A percentile compares a stretch with the other conserved stretches of the same genome.
Evolutionary conservation across 352 stramenopile genomes (phyloP).

Genomic region (Phytophthora uliginosa): DNA sequence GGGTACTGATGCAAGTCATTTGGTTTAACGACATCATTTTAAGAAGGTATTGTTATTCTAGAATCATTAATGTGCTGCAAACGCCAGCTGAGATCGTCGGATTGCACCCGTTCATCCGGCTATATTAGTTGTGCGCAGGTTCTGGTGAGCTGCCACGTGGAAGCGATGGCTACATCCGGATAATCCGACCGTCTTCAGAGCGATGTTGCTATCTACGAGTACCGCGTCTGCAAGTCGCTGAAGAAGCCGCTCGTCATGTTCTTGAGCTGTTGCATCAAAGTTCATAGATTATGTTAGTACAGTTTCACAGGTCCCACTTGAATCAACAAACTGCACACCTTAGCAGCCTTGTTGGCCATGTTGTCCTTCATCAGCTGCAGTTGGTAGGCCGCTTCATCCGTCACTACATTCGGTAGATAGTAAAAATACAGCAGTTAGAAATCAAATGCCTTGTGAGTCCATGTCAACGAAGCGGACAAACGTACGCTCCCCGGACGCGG

Average conservation of each 20-base stretch:
- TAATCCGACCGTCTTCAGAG: not conserved
- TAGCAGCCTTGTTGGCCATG: conserved; percentile 80
- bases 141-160: conserved; percentile 33
- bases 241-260: conserved; percentile 93
- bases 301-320: not conserved
- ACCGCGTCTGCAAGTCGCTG: conserved; percentile 85
- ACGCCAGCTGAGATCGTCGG: not conserved
- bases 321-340: conserved; percentile 35
- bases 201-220: conserved; percentile 51
- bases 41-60: conserved; percentile 21
- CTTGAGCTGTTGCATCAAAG: conserved; percentile 70
- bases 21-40: conserved; percentile 1
- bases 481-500: conserved; percentile 76
- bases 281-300: conserved; percentile 5
- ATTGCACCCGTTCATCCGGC: conserved; percentile 16
- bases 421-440: conserved; percentile 8
- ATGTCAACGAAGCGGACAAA: conserved; percentile 5
- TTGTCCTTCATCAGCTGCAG: conserved; percentile 90
- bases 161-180: conserved; percentile 31
- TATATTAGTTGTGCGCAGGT: conserved; percentile 43
- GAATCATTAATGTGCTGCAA: not conserved
- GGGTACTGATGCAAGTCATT: not conserved
- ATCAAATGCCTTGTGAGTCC: not conserved
- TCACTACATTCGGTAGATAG: conserved; percentile 37
- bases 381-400: conserved; percentile 88